Conservation (phyloP, 1,284 basidiomycete genomes). For the Melampsora abietis-canadensis region DNA sequence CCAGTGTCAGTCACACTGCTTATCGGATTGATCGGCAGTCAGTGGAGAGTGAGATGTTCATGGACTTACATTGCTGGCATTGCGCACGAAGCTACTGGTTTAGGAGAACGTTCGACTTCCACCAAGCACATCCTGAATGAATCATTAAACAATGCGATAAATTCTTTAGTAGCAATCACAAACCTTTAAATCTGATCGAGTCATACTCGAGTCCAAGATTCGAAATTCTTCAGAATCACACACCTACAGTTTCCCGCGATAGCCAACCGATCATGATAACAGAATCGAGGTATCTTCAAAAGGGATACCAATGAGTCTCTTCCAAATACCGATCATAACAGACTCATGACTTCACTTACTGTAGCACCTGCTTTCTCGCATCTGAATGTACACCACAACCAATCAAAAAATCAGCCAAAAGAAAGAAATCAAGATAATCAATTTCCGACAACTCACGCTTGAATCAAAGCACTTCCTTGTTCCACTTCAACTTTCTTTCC, state of each 20-base stretch:
- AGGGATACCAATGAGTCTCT: slow-evolving; percentile 45
- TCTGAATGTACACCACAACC: background rate
- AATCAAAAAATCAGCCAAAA: background rate
- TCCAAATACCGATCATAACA: background rate
- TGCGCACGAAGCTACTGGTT: slow-evolving; percentile 83
- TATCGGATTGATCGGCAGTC: too few relatives aligned
- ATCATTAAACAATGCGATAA: slow-evolving; percentile 34
- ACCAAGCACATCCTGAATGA: slow-evolving; percentile 82
- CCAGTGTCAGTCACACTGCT: background rate
- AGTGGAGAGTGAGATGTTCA: background rate
- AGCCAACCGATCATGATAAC: slow-evolving; percentile 88
- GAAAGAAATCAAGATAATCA: background rate
- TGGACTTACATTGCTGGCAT: slow-evolving; percentile 79
- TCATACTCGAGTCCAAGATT: background rate
- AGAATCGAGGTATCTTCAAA: slow-evolving; percentile 63
- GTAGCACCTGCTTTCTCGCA: slow-evolving; percentile 42
- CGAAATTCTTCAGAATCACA: slow-evolving; percentile 50
- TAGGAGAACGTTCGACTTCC: slow-evolving; percentile 90
- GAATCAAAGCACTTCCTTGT: slow-evolving; percentile 50
- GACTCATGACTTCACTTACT: slow-evolving; percentile 17
- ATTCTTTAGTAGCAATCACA: slow-evolving; percentile 25
- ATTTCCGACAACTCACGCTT: slow-evolving; percentile 25
- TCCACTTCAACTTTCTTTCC: slow-evolving; percentile 50
- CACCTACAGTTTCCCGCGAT: slow-evolving; percentile 94
- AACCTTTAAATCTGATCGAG: slow-evolving; percentile 5